These are phyloP conservation scores for Halophytophthora polymorphica DNA, from an alignment of 352 stramenopile genomes.

Conservation along the genomic window DNA sequence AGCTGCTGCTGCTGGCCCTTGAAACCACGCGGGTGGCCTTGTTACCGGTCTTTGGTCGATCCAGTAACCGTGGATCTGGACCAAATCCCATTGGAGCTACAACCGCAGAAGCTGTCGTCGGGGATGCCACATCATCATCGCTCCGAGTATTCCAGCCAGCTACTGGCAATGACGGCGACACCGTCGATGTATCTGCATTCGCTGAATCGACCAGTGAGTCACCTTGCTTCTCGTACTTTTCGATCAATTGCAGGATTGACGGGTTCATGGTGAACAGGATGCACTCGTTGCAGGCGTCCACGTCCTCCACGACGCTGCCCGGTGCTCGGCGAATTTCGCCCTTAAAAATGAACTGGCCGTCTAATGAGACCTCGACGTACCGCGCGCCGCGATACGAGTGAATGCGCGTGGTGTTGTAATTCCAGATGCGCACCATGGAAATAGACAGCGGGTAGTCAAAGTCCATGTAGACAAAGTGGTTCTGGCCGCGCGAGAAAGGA, in stretches of 20 bases:
- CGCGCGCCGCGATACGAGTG: constrained; percentile 69
- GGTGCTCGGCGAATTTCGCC: constrained; percentile 72
- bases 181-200: background rate
- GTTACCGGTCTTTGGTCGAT: constrained; percentile 58
- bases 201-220: constrained; percentile 3
- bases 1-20: constrained; percentile 17
- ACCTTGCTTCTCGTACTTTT: constrained; percentile 72
- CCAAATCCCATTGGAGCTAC: background rate
- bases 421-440: constrained; percentile 86
- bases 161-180: background rate
- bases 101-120: background rate
- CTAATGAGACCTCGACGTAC: constrained; percentile 62
- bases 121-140: too few relatives aligned
- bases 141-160: background rate
- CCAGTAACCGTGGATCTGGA: constrained; percentile 19
- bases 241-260: constrained; percentile 72
- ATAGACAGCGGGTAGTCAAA: constrained; percentile 74
- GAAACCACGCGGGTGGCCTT: constrained; percentile 26
- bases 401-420: constrained; percentile 86
- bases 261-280: constrained; percentile 84
- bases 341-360: constrained; percentile 71
- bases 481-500: constrained; percentile 71
- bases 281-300: constrained; percentile 70
- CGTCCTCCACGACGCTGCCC: constrained; percentile 53
- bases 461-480: constrained; percentile 78